phyloP scores from a whole-genome alignment of 345 rosid genomes.

The Hibiscus mutabilis region DNA sequence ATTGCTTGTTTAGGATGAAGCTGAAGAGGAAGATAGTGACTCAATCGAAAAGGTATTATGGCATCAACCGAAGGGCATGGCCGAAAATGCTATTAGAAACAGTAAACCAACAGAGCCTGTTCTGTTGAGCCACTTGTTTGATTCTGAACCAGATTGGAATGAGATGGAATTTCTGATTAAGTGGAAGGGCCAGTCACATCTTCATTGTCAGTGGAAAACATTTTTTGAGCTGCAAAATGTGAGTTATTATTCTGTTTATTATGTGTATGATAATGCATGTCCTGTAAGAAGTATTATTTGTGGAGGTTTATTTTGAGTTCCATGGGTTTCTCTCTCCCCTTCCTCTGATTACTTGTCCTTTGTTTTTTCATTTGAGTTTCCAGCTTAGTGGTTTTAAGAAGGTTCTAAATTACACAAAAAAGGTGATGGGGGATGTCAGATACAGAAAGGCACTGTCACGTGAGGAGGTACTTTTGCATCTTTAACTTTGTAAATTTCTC shows the following conservation, averaged over 20 bases:
- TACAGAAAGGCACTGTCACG: constrained; percentile 69
- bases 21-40: constrained; percentile 92
- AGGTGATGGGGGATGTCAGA: constrained; percentile 73
- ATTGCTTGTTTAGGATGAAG: constrained; percentile 62
- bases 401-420: constrained; percentile 89
- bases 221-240: constrained; percentile 82
- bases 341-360: background rate
- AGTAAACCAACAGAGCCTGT: constrained; percentile 64
- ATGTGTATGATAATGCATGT: background rate
- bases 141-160: constrained; percentile 78
- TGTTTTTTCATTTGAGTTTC: constrained; percentile 14
- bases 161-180: constrained; percentile 87
- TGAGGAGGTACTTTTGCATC: constrained; percentile 66
- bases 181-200: constrained; percentile 99
- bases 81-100: constrained; percentile 57
- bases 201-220: constrained; percentile 95
- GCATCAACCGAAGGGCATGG: constrained; percentile 89
- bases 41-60: constrained; percentile 89
- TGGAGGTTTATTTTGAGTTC: background rate
- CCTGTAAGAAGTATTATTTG: background rate
- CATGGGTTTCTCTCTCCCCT: background rate
- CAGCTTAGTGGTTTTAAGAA: constrained; percentile 98
- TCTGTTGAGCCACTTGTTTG: constrained; percentile 64
- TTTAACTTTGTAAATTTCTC: constrained; percentile 5
- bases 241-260: constrained; percentile 12